Base-by-base conservation (phyloP, 257 asterid genomes). In the Fraxinus cuspidata region DNA sequence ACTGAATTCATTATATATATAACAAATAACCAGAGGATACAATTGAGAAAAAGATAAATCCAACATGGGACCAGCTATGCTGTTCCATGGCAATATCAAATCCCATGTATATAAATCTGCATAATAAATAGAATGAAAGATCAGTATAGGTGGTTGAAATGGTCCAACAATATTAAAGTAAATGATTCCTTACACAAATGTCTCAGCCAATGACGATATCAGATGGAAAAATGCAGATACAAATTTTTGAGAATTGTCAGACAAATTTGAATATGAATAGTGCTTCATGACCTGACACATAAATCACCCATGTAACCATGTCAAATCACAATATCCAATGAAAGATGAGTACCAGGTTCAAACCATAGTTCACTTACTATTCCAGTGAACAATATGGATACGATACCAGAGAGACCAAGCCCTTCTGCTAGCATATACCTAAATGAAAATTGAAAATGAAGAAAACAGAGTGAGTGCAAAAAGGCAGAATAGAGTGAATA, bases 361-460 rank as follows among this genome's bases (percentile, higher is more conserved):
- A 79, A 71, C 16, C 34, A 72, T 27, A 78, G 70, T 53, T 74
- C 31, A 28, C 98, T 90, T 87, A 95, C 97, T 71, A 96, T 94
- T 89, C 99, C 99, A 75, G 99, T 96, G 91, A 93, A 96, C 83
- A 96, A 80, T 85, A 96, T 96, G 31, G 99, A 96, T 28, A 96
- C 98, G 31, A 96, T 96, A 66, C 99, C 99, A 63, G 99, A 93
- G 66, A 96, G 94, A 81, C 99, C 98, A 83, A 93, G 94, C 78
- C 99, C 99, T 92, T 96, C 99, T 5, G 99, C 97, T 81, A 96
- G 88, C 98, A 96, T 96, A 81, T 96, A 96, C 42, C 98, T 95
- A 79, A 31, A 73, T 37, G 69, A 75, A 51, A 73, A 78, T 79
- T 28, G 73, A 77, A 78, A 73, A 92, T 56, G 37, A 79, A 29